These are phyloP conservation scores for Magnolia kwangsiensis DNA, from an alignment of 164 flowering plant genomes.

Conservation along the genomic window DNA sequence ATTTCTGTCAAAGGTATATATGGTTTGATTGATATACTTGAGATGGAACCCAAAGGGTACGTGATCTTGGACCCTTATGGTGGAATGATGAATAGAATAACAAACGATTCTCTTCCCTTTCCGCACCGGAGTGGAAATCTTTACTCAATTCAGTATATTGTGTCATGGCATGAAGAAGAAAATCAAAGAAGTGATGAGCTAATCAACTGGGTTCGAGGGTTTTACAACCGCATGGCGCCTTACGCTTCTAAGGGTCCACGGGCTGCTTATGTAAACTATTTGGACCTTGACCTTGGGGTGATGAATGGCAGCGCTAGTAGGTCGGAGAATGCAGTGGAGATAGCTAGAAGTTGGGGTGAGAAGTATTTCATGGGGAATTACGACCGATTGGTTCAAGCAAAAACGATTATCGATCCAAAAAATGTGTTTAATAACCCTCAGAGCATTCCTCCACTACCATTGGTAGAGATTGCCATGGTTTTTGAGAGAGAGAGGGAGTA, in stretches of 20 bases:
- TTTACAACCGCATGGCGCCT: conserved; percentile 22
- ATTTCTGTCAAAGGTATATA: conserved; percentile 16
- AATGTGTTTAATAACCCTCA: conserved; percentile 49
- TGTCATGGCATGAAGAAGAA: conserved; percentile 25
- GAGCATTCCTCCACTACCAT: conserved; percentile 48
- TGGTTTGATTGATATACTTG: conserved; percentile 4
- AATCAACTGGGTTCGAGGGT: conserved; percentile 20
- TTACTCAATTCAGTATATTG: conserved; percentile 24
- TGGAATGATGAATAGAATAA: conserved; percentile 21
- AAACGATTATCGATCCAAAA: conserved; percentile 43
- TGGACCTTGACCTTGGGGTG: conserved; percentile 33
- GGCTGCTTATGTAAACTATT: conserved; percentile 29
- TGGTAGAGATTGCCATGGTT: neutral
- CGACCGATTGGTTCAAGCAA: conserved; percentile 48
- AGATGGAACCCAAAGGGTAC: conserved; percentile 24
- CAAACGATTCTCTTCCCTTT: conserved; percentile 17
- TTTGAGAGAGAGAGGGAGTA: neutral
- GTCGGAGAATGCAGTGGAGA: conserved; percentile 14
- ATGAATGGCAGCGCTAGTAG: neutral
- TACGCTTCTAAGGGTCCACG: conserved; percentile 24
- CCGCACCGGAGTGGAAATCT: conserved; percentile 30
- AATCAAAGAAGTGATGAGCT: conserved; percentile 6
- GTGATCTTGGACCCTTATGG: conserved; percentile 33
- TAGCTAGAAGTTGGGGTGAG: conserved; percentile 58
- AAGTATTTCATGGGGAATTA: conserved; percentile 53